These are phyloP conservation scores for Fusarium heterosporum DNA, from an alignment of 2,329 filamentous ascomycete species.

Conservation along the genomic window DNA sequence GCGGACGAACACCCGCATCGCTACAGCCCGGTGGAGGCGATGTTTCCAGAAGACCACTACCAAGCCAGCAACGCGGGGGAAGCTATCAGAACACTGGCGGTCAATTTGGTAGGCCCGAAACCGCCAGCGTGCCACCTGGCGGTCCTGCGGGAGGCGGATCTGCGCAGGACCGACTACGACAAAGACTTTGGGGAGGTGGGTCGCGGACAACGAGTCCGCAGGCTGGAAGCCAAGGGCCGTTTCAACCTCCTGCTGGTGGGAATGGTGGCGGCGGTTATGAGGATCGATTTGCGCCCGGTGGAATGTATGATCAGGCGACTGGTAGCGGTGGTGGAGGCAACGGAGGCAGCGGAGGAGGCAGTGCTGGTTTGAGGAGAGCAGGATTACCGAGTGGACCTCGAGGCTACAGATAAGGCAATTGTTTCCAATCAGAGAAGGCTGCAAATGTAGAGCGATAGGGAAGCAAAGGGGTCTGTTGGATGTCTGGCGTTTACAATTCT, in stretches of 20 bases:
- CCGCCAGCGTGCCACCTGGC: slow-evolving; percentile 47
- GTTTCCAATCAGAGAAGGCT: not conserved
- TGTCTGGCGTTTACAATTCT: slow-evolving; percentile 27
- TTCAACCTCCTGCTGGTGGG: slow-evolving; percentile 58
- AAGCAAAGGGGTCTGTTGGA: slow-evolving; percentile 13
- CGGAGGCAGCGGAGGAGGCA: slow-evolving; percentile 49
- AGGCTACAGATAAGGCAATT: slow-evolving; percentile 50
- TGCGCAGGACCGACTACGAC: slow-evolving; percentile 85
- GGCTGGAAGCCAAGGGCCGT: slow-evolving; percentile 55
- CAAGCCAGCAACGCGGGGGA: slow-evolving; percentile 60
- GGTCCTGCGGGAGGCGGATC: slow-evolving; percentile 57
- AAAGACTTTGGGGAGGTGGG: slow-evolving; percentile 76
- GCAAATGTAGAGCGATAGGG: not conserved
- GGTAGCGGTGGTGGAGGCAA: slow-evolving; percentile 32
- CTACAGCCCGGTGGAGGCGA: slow-evolving; percentile 46
- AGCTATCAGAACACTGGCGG: slow-evolving; percentile 72
- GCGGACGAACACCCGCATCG: slow-evolving; percentile 51
- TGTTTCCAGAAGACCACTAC: slow-evolving; percentile 52
- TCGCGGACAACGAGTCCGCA: slow-evolving; percentile 67
- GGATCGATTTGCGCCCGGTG: slow-evolving; percentile 60
- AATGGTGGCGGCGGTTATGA: slow-evolving; percentile 55
- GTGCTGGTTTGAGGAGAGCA: slow-evolving; percentile 48
- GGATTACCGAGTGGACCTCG: slow-evolving; percentile 62
- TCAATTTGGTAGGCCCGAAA: slow-evolving; percentile 34
- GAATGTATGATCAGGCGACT: slow-evolving; percentile 57